Base-by-base conservation (phyloP, 345 rosid genomes). In the Nephelium lappaceum region DNA sequence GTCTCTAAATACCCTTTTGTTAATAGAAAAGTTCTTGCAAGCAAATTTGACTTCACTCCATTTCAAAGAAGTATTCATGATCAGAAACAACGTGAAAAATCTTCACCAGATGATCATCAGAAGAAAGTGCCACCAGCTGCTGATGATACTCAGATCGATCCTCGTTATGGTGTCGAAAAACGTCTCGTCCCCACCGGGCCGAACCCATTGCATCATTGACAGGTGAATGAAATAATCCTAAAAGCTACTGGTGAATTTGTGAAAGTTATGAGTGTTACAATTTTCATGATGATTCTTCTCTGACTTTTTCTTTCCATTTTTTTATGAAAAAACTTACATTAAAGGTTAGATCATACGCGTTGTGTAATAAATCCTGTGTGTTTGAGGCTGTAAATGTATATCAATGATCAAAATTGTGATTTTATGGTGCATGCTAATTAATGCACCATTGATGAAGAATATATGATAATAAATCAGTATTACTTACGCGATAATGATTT, bases 161-260 rank as follows among this genome's bases (percentile, higher is more conserved):
- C 91, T 1, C 95, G 91, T 60, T 95, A 95, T 5, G 94, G 95
- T 18, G 90, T 89, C 21, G 90, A 95, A 85, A 95, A 95, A 85
- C 97, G 97, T 36, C 94, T 88, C 16, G 98, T 95, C 66, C 98
- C 97, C 31, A 90, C 94, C 1, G 97, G 98, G 57, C 97, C 98
- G 0, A 95, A 95, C 85, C 97, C 98, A 18, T 86, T 95, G 81
- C 98, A 95, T 85, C 98, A 93, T 87, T 86, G 90, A 49, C 75
- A 8, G 71, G 69, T 69, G 67, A 78, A 39, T 60, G 65, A 55
- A 11, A 58, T 31, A 1, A 31, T 31, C 36, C 36, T 31, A 31
- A 31, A 31, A 31, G 36, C 36, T 31, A 31, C 3, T 31, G 36
- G 36, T 31, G 2, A 31, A 31, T 31, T 31, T 2, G 36, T 31